A percentile compares a stretch with the other conserved stretches of the same genome.
phyloP scores from a whole-genome alignment of 2,329 filamentous ascomycete species.

The Madurella fahalii region DNA sequence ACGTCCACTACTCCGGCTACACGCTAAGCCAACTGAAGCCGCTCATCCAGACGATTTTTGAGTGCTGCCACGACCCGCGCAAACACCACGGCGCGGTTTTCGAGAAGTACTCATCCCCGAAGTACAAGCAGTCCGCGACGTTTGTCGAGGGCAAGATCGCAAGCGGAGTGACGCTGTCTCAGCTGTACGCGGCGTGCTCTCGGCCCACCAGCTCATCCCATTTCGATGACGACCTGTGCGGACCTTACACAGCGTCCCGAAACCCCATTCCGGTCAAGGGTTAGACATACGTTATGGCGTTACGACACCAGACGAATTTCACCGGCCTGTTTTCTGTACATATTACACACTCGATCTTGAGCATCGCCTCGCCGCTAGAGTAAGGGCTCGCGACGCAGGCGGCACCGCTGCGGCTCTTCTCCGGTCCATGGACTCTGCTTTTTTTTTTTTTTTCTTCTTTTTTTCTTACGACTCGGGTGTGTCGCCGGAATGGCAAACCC shows the following conservation, averaged over 20 bases:
- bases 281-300: neutral
- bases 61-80: constrained; percentile 78
- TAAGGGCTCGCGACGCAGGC: constrained; percentile 1
- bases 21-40: constrained; percentile 79
- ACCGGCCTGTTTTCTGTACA: constrained; percentile 6
- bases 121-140: constrained; percentile 78
- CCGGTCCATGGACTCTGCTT: neutral
- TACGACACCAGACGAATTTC: neutral
- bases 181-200: constrained; percentile 20
- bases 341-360: neutral
- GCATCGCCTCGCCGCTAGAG: neutral
- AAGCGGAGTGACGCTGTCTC: constrained; percentile 52
- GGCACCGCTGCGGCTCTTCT: constrained; percentile 1
- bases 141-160: constrained; percentile 74
- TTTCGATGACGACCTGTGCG: constrained; percentile 1
- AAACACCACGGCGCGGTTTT: constrained; percentile 84
- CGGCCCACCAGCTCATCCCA: neutral
- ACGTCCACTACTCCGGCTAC: constrained; percentile 92
- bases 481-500: neutral
- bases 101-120: constrained; percentile 85
- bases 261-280: constrained; percentile 1
- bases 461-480: constrained; percentile 5
- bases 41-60: constrained; percentile 71
- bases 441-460: constrained; percentile 6
- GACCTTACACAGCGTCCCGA: neutral